Evolutionary conservation across 768 basidiomycete species (phyloP).

Genomic region (Termitomyces eurrhizus): DNA sequence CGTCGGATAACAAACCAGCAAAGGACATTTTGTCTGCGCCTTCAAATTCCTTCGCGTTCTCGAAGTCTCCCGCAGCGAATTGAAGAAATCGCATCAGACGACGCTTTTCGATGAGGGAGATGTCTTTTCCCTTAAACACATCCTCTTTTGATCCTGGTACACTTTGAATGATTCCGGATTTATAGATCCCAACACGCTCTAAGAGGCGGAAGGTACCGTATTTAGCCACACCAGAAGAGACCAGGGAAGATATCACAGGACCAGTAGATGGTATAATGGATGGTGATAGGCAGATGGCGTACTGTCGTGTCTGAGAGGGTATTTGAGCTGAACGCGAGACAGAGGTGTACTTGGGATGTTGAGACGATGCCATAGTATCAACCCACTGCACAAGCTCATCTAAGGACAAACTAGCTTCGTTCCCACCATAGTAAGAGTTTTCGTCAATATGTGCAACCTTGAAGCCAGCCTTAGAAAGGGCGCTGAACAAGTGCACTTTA

Average conservation of each 20-base stretch:
- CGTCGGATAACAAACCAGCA: constrained; percentile 54
- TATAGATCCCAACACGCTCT: constrained; percentile 62
- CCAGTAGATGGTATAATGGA: constrained; percentile 78
- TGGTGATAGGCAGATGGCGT: constrained; percentile 83
- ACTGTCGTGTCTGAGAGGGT: constrained; percentile 65
- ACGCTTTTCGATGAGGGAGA: constrained; percentile 81
- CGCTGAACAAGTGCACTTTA: constrained; percentile 40
- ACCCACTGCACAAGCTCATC: constrained; percentile 79
- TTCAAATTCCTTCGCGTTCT: constrained; percentile 53
- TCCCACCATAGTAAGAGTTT: constrained; percentile 81
- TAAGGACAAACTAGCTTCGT: constrained; percentile 77
- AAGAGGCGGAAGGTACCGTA: constrained; percentile 91
- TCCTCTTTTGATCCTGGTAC: constrained; percentile 93
- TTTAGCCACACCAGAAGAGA: constrained; percentile 79
- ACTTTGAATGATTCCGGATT: constrained; percentile 42
- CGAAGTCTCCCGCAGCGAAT: constrained; percentile 76
- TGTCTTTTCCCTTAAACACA: constrained; percentile 80
- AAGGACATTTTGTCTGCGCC: constrained; percentile 56
- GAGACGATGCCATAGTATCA: constrained; percentile 27
- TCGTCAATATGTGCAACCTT: constrained; percentile 85
- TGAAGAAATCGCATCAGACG: constrained; percentile 89
- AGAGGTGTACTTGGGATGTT: constrained; percentile 32
- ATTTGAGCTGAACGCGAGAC: constrained; percentile 39
- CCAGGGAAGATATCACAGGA: constrained; percentile 70
- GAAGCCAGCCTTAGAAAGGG: constrained; percentile 85